Evolutionary conservation across 108 stramenopile species (phyloP).

Genomic region (Aurantiochytrium sp.): DNA sequence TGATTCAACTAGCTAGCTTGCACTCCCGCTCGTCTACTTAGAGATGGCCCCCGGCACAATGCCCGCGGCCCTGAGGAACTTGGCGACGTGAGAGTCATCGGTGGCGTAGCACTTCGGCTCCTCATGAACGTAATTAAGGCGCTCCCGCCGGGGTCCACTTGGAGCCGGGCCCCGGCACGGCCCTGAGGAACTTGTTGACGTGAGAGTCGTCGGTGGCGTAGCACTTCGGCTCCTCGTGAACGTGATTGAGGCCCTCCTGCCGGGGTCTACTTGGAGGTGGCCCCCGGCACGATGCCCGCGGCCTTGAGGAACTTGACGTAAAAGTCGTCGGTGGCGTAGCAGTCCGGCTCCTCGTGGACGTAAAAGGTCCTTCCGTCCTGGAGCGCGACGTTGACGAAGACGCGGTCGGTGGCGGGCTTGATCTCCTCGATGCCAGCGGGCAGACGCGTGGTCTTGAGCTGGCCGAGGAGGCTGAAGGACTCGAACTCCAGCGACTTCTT

Average conservation of each 20-base stretch:
- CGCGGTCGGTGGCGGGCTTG: background rate
- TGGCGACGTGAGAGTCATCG: background rate
- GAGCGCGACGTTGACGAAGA: constrained; percentile 14
- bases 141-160: too few species aligned
- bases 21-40: too few species aligned
- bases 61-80: background rate
- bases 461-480: constrained; percentile 4
- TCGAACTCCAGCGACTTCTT: constrained; percentile 6
- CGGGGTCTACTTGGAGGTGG: too few species aligned
- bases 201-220: constrained; percentile 14
- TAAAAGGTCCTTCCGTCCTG: background rate
- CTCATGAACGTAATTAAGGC: constrained; percentile 19
- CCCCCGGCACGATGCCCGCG: background rate
- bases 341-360: constrained; percentile 21
- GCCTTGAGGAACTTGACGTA: background rate
- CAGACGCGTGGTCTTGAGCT: background rate
- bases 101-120: constrained; percentile 18
- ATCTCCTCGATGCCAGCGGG: background rate
- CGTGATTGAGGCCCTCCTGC: too few species aligned
- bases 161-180: background rate
- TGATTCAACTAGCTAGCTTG: too few species aligned
- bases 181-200: background rate
- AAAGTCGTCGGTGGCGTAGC: constrained; percentile 21
- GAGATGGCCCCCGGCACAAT: background rate
- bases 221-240: constrained; percentile 9